Percentiles rank a stretch among this genome's conserved stretches.
Evolutionary conservation across 441 rosid species (phyloP).

Genomic region (Aleurites moluccanus): DNA sequence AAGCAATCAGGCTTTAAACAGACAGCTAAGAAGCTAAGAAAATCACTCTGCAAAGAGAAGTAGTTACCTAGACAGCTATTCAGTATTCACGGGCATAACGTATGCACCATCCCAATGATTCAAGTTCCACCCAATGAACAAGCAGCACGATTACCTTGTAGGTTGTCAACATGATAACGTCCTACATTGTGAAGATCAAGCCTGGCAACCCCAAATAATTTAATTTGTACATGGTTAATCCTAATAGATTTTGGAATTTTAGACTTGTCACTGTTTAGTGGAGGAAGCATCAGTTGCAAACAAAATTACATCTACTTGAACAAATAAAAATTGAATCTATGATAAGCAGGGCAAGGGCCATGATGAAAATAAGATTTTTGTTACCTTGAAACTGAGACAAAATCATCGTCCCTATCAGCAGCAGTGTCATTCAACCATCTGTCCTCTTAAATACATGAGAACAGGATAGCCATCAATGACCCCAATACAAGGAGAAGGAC

Average conservation of each 20-base stretch:
- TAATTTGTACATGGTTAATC: slow-evolving; percentile 4
- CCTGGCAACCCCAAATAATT: background rate
- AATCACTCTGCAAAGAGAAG: slow-evolving; percentile 27
- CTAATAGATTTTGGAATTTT: background rate
- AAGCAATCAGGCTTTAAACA: slow-evolving; percentile 22
- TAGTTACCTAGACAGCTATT: slow-evolving; percentile 32
- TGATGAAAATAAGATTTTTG: slow-evolving; percentile 35
- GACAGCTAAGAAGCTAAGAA: slow-evolving; percentile 26
- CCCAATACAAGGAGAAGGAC: slow-evolving; percentile 28
- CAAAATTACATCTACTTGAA: background rate
- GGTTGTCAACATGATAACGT: slow-evolving; percentile 10
- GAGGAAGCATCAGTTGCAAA: slow-evolving; percentile 17
- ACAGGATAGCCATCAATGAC: slow-evolving; percentile 31
- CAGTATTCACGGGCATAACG: slow-evolving; percentile 5
- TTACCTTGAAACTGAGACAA: slow-evolving; percentile 57
- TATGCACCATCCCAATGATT: background rate
- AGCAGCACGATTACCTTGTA: background rate
- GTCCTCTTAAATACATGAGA: slow-evolving; percentile 37
- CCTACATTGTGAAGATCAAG: background rate
- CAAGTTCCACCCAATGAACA: slow-evolving; percentile 11
- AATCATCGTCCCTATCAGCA: slow-evolving; percentile 37
- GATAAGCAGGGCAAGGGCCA: slow-evolving; percentile 10
- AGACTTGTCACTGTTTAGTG: slow-evolving; percentile 9
- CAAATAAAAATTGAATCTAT: background rate
- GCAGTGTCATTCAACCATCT: slow-evolving; percentile 47